Evolutionary conservation across 345 rosid species (phyloP).

Genomic region (Rubroshorea leprosula): DNA sequence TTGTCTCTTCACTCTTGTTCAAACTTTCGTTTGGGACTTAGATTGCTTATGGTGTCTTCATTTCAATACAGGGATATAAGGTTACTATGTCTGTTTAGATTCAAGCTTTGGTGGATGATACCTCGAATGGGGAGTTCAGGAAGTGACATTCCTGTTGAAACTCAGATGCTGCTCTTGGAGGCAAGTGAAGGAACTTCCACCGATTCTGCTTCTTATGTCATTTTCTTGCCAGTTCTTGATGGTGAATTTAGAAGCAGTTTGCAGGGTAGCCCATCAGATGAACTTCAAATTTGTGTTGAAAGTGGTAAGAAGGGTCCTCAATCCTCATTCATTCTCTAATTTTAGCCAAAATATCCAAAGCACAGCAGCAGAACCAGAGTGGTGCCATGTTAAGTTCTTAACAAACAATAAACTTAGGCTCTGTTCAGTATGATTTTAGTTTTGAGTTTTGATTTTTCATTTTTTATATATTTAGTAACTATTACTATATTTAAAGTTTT

Average conservation of each 20-base stretch:
- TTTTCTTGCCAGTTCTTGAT: slow-evolving; percentile 47
- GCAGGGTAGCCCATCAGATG: slow-evolving; percentile 44
- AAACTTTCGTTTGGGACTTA: not conserved
- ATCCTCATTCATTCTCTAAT: too few relatives aligned
- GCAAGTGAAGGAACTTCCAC: slow-evolving; percentile 13
- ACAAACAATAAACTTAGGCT: too few relatives aligned
- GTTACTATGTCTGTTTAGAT: slow-evolving; percentile 40
- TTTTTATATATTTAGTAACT: too few relatives aligned
- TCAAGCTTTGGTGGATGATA: slow-evolving; percentile 50
- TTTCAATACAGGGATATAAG: slow-evolving; percentile 32
- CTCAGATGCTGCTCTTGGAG: slow-evolving; percentile 59
- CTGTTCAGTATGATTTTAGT: too few relatives aligned
- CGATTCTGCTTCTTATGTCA: slow-evolving; percentile 24
- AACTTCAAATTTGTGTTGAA: slow-evolving; percentile 50
- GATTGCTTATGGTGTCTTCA: not conserved
- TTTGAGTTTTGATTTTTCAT: too few relatives aligned
- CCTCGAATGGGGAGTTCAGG: slow-evolving; percentile 50
- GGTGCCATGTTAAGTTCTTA: too few relatives aligned
- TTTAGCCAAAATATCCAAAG: too few relatives aligned
- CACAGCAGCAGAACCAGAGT: too few relatives aligned
- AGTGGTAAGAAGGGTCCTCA: slow-evolving; percentile 28
- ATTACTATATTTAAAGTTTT: too few relatives aligned
- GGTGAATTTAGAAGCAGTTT: slow-evolving; percentile 49
- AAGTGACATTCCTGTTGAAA: slow-evolving; percentile 48
- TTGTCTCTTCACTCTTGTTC: not conserved